Percentiles rank a stretch among this genome's conserved stretches.
Conservation (phyloP, 108 stramenopile genomes). For the Cyclotella atomus region DNA sequence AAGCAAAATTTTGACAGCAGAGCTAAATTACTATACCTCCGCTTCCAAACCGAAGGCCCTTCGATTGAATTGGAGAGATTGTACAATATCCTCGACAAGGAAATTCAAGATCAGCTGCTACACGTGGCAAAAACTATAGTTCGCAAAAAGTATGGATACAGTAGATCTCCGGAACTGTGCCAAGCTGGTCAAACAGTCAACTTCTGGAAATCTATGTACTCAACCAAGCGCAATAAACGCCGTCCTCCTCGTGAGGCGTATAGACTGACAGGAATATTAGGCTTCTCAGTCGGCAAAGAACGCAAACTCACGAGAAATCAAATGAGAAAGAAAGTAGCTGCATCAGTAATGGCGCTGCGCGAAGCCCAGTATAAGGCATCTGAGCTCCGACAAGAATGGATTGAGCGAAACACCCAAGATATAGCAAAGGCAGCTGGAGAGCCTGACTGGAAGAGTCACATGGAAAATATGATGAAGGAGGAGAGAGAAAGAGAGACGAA, state of each 20-base stretch:
- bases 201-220: slow-evolving; percentile 8
- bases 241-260: not conserved
- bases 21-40: not conserved
- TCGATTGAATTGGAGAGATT: not conserved
- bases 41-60: not conserved
- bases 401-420: not conserved
- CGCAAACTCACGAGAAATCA: not conserved
- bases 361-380: not conserved
- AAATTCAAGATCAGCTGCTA: not conserved
- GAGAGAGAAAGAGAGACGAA: not conserved
- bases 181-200: not conserved
- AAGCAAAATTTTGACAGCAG: not conserved
- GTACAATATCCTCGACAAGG: not conserved
- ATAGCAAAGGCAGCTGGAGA: not conserved
- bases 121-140: no score
- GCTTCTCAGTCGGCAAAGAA: not conserved
- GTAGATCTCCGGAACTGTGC: not conserved
- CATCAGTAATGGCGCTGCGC: not conserved
- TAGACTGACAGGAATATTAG: not conserved
- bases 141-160: not conserved
- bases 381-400: not conserved
- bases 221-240: not conserved
- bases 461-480: not conserved
- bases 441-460: not conserved
- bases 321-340: not conserved